Evolutionary conservation across 176 grass and related monocot species (phyloP).

Genomic region (Pontederia paniculata): DNA sequence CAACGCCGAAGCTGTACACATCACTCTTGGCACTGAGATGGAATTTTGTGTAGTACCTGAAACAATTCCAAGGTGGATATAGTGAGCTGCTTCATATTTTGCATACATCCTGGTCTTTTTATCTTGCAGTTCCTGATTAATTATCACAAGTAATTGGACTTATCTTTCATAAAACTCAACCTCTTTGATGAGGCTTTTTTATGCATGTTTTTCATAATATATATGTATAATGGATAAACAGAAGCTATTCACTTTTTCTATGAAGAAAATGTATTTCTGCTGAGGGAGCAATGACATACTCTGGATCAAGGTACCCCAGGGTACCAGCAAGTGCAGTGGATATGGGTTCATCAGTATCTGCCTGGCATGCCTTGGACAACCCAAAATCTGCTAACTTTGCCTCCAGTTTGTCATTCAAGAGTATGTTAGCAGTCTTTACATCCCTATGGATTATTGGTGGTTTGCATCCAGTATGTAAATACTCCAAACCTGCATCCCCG

Average conservation of each 20-base stretch:
- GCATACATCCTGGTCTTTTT: too few species aligned
- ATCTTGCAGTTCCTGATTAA: too few species aligned
- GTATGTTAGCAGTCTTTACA: slow-evolving; percentile 43
- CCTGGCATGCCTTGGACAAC: slow-evolving; percentile 15
- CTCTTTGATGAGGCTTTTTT: too few species aligned
- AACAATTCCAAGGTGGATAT: too few species aligned
- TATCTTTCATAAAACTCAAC: too few species aligned
- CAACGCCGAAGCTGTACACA: slow-evolving; percentile 6
- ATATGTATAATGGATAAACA: background rate
- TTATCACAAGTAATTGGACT: too few species aligned
- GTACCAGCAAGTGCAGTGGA: slow-evolving; percentile 18
- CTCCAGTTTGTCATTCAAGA: slow-evolving; percentile 19
- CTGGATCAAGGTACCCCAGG: slow-evolving; percentile 30
- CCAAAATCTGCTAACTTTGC: slow-evolving; percentile 39
- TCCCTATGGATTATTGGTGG: slow-evolving; percentile 31
- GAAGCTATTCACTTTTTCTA: background rate
- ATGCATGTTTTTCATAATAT: too few species aligned
- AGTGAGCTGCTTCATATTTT: too few species aligned
- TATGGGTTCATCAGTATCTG: slow-evolving; percentile 4
- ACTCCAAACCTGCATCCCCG: slow-evolving; percentile 27
- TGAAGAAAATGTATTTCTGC: background rate
- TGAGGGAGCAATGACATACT: slow-evolving; percentile 15
- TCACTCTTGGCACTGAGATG: slow-evolving; percentile 21
- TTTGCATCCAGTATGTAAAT: slow-evolving; percentile 35
- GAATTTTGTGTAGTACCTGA: slow-evolving; percentile 9